Percentiles rank a stretch among this genome's conserved stretches.
These are phyloP conservation scores for Calonectria henricotiae DNA, from an alignment of 2,329 filamentous ascomycete species.

Conservation along the genomic window DNA sequence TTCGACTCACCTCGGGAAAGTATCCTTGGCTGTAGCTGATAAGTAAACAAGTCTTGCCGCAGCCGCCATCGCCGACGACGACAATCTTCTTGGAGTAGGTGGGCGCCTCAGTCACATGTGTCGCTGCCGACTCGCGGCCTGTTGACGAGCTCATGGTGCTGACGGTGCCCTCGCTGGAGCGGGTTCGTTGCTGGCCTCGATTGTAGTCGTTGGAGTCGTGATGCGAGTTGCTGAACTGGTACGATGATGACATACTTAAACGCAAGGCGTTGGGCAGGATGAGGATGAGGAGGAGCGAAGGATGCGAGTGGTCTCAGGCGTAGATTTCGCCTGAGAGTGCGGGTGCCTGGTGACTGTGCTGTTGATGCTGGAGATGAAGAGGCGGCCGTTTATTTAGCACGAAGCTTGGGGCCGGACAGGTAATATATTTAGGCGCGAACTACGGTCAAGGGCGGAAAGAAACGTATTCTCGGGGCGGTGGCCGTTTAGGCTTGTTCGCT, in stretches of 20 bases:
- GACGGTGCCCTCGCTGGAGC: constrained; percentile 91
- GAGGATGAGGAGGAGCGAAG: constrained; percentile 35
- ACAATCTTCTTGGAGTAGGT: constrained; percentile 99
- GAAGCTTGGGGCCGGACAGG: constrained; percentile 10
- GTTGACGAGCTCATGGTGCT: constrained; percentile 87
- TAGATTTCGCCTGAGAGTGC: constrained; percentile 42
- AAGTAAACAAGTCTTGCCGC: constrained; percentile 97
- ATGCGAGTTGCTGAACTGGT: constrained; percentile 71
- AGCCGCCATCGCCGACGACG: constrained; percentile 97
- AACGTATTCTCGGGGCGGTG: constrained; percentile 35
- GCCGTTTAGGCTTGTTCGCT: constrained; percentile 28
- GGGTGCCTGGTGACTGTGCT: constrained; percentile 24
- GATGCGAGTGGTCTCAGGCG: constrained; percentile 44
- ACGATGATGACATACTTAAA: constrained; percentile 68
- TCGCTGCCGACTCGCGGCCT: constrained; percentile 83
- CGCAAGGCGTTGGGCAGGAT: constrained; percentile 44
- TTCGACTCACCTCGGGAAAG: constrained; percentile 88
- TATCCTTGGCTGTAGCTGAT: constrained; percentile 99
- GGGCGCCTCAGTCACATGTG: constrained; percentile 90
- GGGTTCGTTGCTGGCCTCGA: constrained; percentile 69
- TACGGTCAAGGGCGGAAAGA: constrained; percentile 29
- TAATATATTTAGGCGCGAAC: constrained; percentile 30
- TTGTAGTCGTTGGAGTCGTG: constrained; percentile 62
- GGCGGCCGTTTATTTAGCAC: constrained; percentile 20
- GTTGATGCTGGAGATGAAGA: constrained; percentile 24